These are phyloP conservation scores for Striga asiatica DNA, from an alignment of 257 asterid species.

Conservation along the genomic window DNA sequence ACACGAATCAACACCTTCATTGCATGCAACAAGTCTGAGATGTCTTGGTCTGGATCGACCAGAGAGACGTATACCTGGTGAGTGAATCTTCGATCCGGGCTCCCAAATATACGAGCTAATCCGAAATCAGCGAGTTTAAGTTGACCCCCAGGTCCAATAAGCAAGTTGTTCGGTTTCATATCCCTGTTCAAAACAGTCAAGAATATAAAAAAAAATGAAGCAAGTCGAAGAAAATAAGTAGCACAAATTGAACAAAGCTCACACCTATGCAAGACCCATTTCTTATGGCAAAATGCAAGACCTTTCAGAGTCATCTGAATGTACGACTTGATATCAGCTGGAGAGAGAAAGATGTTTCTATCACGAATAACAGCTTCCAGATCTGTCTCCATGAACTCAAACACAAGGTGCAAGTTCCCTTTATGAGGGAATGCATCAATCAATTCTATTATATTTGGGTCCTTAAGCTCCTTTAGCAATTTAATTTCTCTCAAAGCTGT, in stretches of 20 bases:
- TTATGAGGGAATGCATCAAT: constrained; percentile 84
- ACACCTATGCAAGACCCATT: constrained; percentile 99
- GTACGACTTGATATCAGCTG: constrained; percentile 88
- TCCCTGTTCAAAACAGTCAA: constrained; percentile 45
- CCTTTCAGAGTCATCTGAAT: constrained; percentile 94
- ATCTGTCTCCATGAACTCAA: constrained; percentile 99
- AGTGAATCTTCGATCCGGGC: constrained; percentile 93
- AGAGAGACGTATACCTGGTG: constrained; percentile 63
- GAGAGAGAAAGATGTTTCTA: constrained; percentile 79
- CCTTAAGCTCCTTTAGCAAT: constrained; percentile 91
- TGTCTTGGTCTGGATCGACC: not conserved
- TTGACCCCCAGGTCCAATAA: constrained; percentile 85
- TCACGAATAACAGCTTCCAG: constrained; percentile 97
- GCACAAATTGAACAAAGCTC: constrained; percentile 9
- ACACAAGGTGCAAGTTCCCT: constrained; percentile 94
- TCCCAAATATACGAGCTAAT: constrained; percentile 90
- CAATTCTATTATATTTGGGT: constrained; percentile 73
- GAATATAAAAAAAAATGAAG: constrained; percentile 12
- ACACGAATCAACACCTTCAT: not conserved
- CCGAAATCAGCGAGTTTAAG: constrained; percentile 98
- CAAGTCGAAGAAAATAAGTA: constrained; percentile 12
- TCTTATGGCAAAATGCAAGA: constrained; percentile 82
- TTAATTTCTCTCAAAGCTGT: constrained; percentile 93
- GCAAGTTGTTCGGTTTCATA: constrained; percentile 95
- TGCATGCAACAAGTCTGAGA: constrained; percentile 3